Evolutionary conservation across 331 rosid genomes (phyloP).

Genomic region (Pyracantha coccinea): DNA sequence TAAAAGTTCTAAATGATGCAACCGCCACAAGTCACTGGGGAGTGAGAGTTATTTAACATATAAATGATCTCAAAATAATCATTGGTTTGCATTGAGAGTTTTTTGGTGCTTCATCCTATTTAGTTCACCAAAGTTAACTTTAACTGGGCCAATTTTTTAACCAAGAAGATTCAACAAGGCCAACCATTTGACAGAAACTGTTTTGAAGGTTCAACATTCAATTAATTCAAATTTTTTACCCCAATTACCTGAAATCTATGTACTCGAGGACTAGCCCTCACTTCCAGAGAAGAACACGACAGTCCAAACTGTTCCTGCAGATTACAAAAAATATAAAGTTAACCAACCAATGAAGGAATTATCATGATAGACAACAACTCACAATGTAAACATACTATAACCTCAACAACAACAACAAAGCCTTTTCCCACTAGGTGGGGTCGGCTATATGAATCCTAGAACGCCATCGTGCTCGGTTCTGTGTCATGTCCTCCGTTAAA

Average conservation of each 20-base stretch:
- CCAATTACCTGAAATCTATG: conserved; percentile 65
- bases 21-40: background rate
- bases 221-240: background rate
- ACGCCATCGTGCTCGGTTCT: no score
- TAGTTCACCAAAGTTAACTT: background rate
- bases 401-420: no score
- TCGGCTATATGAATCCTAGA: no score
- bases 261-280: conserved; percentile 36
- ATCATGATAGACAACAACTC: background rate
- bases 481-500: no score
- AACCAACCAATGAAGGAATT: conserved; percentile 4
- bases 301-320: conserved; percentile 62
- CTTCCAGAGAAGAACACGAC: conserved; percentile 29
- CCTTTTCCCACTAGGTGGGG: no score
- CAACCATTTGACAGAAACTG: background rate
- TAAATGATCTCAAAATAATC: background rate
- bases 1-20: background rate
- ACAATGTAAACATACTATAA: background rate
- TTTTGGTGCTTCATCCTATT: background rate
- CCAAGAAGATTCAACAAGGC: background rate
- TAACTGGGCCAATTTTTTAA: background rate
- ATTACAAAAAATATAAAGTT: background rate
- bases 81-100: background rate
- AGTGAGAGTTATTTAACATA: background rate
- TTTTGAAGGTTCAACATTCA: background rate